Evolutionary conservation across 2,329 filamentous ascomycete genomes (phyloP).

Genomic region (Rhynchosporium agropyri): DNA sequence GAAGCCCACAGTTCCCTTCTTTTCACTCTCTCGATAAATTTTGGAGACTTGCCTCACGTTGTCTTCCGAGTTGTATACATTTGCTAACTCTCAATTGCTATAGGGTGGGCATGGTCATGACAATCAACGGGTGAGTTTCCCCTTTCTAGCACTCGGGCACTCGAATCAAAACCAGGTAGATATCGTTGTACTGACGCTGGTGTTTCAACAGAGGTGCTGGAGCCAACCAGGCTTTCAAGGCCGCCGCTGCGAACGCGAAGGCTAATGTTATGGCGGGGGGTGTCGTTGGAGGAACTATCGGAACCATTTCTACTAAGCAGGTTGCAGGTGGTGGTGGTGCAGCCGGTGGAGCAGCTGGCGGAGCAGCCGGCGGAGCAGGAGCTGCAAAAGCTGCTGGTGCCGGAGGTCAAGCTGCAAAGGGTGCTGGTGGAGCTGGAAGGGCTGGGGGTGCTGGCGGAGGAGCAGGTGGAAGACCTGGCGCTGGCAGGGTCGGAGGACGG

Average conservation of each 20-base stretch:
- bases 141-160: neutral
- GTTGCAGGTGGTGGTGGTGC: neutral
- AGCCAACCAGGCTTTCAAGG: slow-evolving; percentile 4
- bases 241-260: slow-evolving; percentile 4
- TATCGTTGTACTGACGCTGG: neutral
- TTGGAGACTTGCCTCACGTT: too few species aligned
- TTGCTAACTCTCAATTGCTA: neutral
- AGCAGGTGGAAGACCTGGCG: too few species aligned
- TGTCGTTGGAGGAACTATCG: slow-evolving; percentile 2
- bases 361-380: too few species aligned
- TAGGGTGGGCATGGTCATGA: slow-evolving; percentile 16
- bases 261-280: slow-evolving; percentile 13
- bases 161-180: neutral
- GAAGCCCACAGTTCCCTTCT: too few species aligned
- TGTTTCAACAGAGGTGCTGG: neutral
- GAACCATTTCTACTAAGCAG: slow-evolving; percentile 10
- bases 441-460: too few species aligned
- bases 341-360: too few species aligned
- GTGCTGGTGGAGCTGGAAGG: too few species aligned
- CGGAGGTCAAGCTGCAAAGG: too few species aligned
- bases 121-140: slow-evolving; percentile 14
- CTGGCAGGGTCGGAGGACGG: too few species aligned
- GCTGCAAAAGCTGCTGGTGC: too few species aligned
- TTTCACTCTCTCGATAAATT: neutral
- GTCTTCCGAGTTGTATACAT: neutral